Evolutionary conservation across 352 stramenopile species (phyloP).

Genomic region (Globisporangium splendens): DNA sequence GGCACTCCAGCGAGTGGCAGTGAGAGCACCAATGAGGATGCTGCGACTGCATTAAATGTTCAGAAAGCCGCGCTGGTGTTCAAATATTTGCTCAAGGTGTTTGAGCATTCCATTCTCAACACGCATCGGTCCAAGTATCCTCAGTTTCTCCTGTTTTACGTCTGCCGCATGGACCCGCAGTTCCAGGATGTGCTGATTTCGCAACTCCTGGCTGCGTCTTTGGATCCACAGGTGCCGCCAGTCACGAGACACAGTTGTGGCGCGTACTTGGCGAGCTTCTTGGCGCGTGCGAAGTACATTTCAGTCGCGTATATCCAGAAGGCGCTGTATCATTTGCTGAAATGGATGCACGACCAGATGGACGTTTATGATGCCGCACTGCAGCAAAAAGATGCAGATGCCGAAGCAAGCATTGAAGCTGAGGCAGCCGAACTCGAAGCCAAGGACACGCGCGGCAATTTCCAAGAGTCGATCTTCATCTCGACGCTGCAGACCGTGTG

Average conservation of each 20-base stretch:
- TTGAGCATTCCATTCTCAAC: conserved; percentile 82
- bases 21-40: conserved; percentile 5
- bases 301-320: conserved; percentile 91
- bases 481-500: conserved; percentile 93
- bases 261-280: conserved; percentile 95
- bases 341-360: conserved; percentile 95
- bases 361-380: conserved; percentile 70
- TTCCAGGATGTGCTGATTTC: conserved; percentile 85
- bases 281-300: conserved; percentile 94
- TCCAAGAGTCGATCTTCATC: conserved; percentile 76
- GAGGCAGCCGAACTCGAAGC: conserved; percentile 22
- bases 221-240: conserved; percentile 80
- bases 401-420: conserved; percentile 18
- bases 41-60: conserved; percentile 8
- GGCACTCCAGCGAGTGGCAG: background rate
- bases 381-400: conserved; percentile 13
- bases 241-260: conserved; percentile 91
- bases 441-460: conserved; percentile 21
- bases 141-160: conserved; percentile 90
- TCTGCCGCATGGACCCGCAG: conserved; percentile 70
- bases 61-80: conserved; percentile 63
- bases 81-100: conserved; percentile 78
- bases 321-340: conserved; percentile 90
- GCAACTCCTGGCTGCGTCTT: conserved; percentile 66
- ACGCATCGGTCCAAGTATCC: conserved; percentile 93